Base-by-base conservation (phyloP, 163 green algal genomes). In the Scenedesmus sp. region DNA sequence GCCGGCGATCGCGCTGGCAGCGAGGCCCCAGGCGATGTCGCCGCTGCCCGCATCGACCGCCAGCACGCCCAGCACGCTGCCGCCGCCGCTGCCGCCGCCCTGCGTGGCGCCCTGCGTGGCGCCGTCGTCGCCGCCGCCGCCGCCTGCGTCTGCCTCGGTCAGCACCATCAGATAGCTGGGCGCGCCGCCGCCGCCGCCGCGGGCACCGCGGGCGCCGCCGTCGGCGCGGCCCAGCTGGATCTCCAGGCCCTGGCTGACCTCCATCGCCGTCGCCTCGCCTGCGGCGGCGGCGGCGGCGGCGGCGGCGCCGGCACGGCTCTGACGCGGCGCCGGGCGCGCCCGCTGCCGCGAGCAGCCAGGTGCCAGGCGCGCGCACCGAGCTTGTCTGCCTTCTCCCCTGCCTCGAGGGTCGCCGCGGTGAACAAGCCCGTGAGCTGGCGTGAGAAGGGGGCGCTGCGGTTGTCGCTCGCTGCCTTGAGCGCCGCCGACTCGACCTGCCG, bases 401-500 rank as follows among this genome's bases (percentile, higher is more conserved):
- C 93, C 73, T 98, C 93, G 28, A 98, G 84, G 1, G 95, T 98
- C 28, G 92, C 89, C 9, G 83, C 75, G 4, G 94, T 98, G 87
- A 97, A 97, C 7, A 97, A 48, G 0, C 87, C 93, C 0, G 93
- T 95, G 20, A 98, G 70, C 31, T 85, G 33, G 14, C 95, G 86
- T 45, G 81, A 80, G 73, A 98, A 98, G 28, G 91, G 88, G 4
- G 77, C 86, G 13, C 84, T 87, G 31, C 78, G 72, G 67, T 89
- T 94, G 79, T 90, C 81, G 10, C 87, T 84, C 2, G 85, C 83
- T 4, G 84, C 83, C 81, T 97, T 98, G 44, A 97, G 78, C 18
- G 94, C 94, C 0, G 94, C 93, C 0, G 93, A 96, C 84, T 98
- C 95, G 26, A 83, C 84, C 85, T 94, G 89, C 2, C 87, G 75